A percentile compares a stretch with the other conserved stretches of the same genome.
These are phyloP conservation scores for Ajuga chamaepitys DNA, from an alignment of 257 asterid species.

Conservation along the genomic window DNA sequence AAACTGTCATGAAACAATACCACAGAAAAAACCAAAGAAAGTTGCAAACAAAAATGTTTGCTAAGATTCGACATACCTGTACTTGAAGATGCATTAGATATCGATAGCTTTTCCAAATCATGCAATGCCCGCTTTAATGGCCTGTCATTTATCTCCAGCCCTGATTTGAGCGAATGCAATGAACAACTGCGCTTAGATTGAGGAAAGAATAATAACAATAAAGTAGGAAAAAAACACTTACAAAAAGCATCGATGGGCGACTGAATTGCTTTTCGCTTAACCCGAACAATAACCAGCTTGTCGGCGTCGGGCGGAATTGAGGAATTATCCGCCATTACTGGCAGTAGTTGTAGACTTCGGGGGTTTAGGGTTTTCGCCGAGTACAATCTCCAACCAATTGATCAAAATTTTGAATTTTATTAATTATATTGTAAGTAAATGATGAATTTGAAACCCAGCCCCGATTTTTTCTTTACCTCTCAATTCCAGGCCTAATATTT, in stretches of 20 bases:
- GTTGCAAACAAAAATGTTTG: background rate
- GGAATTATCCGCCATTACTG: constrained; percentile 46
- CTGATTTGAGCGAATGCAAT: constrained; percentile 16
- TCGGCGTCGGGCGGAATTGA: constrained; percentile 26
- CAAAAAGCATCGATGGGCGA: constrained; percentile 69
- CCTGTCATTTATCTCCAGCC: constrained; percentile 85
- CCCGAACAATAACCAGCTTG: constrained; percentile 81
- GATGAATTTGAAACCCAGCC: no score
- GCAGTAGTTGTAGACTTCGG: background rate
- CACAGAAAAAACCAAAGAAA: background rate
- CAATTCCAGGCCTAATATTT: no score
- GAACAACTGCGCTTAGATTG: background rate
- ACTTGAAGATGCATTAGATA: constrained; percentile 53
- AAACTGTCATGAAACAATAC: no score
- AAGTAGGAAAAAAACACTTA: constrained; percentile 18
- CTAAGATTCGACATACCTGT: constrained; percentile 30
- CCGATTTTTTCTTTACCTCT: no score
- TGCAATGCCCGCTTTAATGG: constrained; percentile 62
- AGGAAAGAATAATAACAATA: background rate
- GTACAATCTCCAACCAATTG: background rate
- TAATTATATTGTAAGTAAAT: background rate
- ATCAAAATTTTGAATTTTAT: background rate
- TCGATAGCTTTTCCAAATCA: constrained; percentile 62
- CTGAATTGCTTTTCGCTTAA: constrained; percentile 63
- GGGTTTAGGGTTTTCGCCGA: constrained; percentile 16